These are phyloP conservation scores for Penicillium sp. DNA, from an alignment of 2,329 filamentous ascomycete species.

Conservation along the genomic window DNA sequence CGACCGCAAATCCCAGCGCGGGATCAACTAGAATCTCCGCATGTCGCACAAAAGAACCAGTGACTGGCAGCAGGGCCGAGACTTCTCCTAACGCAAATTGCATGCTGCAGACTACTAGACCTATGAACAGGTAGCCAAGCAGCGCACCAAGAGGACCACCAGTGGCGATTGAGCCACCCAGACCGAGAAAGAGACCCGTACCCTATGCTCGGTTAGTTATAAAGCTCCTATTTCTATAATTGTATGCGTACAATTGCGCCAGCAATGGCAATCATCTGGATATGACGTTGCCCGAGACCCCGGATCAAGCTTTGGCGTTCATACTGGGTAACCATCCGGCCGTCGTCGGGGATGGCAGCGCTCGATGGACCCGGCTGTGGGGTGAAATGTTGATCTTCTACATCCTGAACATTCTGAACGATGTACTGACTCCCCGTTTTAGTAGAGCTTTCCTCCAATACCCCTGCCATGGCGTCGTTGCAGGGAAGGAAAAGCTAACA, in stretches of 20 bases:
- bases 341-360: conserved; percentile 9
- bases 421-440: conserved; percentile 14
- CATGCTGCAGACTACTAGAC: conserved; percentile 49
- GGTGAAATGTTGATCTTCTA: conserved; percentile 10
- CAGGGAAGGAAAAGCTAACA: not conserved
- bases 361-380: conserved; percentile 3
- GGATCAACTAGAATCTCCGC: conserved; percentile 52
- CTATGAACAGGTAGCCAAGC: conserved; percentile 50
- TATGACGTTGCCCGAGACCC: conserved; percentile 44
- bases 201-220: conserved; percentile 21
- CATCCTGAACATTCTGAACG: conserved; percentile 17
- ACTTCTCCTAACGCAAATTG: conserved; percentile 53
- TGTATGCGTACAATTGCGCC: conserved; percentile 38
- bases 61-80: conserved; percentile 50
- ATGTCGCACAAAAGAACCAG: conserved; percentile 50
- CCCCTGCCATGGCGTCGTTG: conserved; percentile 10
- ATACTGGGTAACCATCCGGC: conserved; percentile 26
- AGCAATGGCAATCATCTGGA: conserved; percentile 45
- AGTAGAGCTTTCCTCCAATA: conserved; percentile 5
- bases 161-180: conserved; percentile 49
- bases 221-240: not conserved
- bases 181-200: conserved; percentile 53
- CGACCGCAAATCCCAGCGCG: conserved; percentile 47
- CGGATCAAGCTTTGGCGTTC: conserved; percentile 51
- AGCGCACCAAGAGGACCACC: conserved; percentile 52